phyloP scores from a whole-genome alignment of 2,329 filamentous ascomycete species.

The Colletotrichum scovillei region DNA sequence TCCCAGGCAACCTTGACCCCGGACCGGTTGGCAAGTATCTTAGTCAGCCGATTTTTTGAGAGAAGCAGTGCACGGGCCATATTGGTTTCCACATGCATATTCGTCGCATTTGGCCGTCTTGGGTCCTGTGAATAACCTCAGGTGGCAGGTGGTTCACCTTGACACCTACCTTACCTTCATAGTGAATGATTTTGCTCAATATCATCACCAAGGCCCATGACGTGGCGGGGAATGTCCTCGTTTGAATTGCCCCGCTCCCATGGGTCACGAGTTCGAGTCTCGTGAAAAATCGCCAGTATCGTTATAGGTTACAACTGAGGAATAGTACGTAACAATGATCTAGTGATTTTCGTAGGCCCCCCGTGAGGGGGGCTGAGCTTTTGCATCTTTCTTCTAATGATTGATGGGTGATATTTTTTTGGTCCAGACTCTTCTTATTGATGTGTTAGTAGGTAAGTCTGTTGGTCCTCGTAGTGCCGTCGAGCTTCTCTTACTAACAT shows the following conservation, averaged over 20 bases:
- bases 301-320: neutral
- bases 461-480: neutral
- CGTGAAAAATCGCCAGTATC: neutral
- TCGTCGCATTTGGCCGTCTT: neutral
- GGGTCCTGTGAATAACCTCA: neutral
- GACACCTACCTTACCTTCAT: no score
- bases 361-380: neutral
- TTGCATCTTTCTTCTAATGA: neutral
- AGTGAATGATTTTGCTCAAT: no score
- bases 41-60: slow-evolving; percentile 9
- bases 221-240: neutral
- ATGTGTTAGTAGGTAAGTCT: no score
- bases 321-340: neutral
- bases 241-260: neutral
- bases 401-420: no score
- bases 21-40: neutral
- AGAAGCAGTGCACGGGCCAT: neutral
- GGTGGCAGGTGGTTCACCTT: no score
- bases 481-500: neutral
- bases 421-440: no score
- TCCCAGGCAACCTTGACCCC: neutral
- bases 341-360: neutral
- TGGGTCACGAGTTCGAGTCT: neutral
- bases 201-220: neutral
- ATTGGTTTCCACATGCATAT: neutral